These are phyloP conservation scores for Triticum urartu DNA, from an alignment of 176 grass and related monocot genomes.

Conservation along the genomic window DNA sequence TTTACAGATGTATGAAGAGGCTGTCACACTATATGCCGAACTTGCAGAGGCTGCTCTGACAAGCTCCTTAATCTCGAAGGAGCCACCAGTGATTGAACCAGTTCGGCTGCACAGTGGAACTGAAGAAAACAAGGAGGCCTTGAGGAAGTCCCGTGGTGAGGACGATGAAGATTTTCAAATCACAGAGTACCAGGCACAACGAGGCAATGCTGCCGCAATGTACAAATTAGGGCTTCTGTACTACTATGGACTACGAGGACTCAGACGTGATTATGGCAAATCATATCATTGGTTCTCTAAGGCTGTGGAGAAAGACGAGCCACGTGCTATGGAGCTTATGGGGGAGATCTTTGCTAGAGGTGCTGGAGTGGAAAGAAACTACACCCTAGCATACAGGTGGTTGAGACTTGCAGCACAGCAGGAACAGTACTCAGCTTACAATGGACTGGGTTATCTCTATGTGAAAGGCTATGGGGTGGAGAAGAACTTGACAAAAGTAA, in stretches of 20 bases:
- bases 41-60: constrained; percentile 87
- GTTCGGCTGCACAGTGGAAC: constrained; percentile 87
- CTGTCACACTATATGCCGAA: constrained; percentile 84
- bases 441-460: constrained; percentile 95
- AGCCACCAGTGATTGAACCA: constrained; percentile 77
- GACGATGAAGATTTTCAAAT: constrained; percentile 98
- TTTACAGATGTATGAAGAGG: constrained; percentile 90
- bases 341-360: constrained; percentile 97
- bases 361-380: constrained; percentile 89
- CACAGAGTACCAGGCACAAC: constrained; percentile 85
- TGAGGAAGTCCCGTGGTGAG: constrained; percentile 89
- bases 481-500: constrained; percentile 89
- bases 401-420: constrained; percentile 74
- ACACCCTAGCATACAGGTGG: constrained; percentile 89
- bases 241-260: constrained; percentile 92
- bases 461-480: constrained; percentile 97
- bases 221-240: constrained; percentile 88
- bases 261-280: constrained; percentile 77
- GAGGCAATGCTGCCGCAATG: constrained; percentile 79
- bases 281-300: constrained; percentile 85
- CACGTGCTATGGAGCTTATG: constrained; percentile 68
- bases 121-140: constrained; percentile 90
- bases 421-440: constrained; percentile 94
- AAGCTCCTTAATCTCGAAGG: constrained; percentile 91
- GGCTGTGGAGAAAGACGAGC: constrained; percentile 84